Evolutionary conservation across 768 basidiomycete species (phyloP), one percentile per base, ranked within the genome.

Genomic region (Tricholoma bakamatsutake): DNA sequence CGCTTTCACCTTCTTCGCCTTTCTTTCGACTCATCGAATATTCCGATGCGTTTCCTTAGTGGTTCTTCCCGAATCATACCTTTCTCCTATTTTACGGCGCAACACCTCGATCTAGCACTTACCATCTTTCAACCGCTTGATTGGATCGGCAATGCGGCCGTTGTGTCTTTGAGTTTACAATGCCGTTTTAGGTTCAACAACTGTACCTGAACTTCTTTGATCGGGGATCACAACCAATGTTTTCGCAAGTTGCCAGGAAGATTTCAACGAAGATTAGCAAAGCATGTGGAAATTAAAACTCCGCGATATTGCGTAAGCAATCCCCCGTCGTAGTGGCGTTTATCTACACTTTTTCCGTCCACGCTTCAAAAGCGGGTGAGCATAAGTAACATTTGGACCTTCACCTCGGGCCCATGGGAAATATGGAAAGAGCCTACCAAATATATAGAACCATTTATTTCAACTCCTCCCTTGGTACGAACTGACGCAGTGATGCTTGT

Each of bases 181-280:
- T 48, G 15, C 46, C 28, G 30, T 30, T 30, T 59, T 52, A 27
- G 52, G 54, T 52, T 39, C 55, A 57, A 51, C 58, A 4, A 56
- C 3, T 54, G 75, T 76, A 69, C 72, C 71, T 76, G 69, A 61
- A 68, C 72, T 75, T 70, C 70, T 69, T 75, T 83, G 82, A 83
- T 83, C 82, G 80, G 80, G 75, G 80, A 83, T 83, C 82, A 83
- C 73, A 65, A 65, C 67, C 50, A 67, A 60, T 64, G 57, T 61
- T 69, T 67, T 72, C 73, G 72, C 66, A 68, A 66, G 52, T 67
- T 69, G 65, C 62, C 65, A 67, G 50, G 61, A 64, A 62, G 60
- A 40, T 53, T 57, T 47, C 34, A 37, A 50, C n/a, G 31, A 35
- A 42, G 58, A 58, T 60, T 57, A 37, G 53, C 53, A 53, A 53